Conservation (phyloP, 768 basidiomycete species). For the Leccinum arenicola region DNA sequence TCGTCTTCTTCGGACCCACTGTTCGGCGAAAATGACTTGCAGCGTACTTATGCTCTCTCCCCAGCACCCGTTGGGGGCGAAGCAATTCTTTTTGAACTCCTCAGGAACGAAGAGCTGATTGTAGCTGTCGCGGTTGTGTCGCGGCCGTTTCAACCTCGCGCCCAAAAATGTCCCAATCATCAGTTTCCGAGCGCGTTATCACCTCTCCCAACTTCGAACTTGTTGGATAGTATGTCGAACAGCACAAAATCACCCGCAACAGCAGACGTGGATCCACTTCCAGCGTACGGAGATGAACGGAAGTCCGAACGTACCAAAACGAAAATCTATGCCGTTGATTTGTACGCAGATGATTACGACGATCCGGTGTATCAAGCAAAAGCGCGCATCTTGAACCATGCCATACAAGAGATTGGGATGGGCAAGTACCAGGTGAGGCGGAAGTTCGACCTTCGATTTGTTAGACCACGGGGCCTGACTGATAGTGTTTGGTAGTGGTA, state of each 20-base stretch:
- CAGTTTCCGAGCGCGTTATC: neutral
- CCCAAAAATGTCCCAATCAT: neutral
- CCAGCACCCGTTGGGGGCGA: too few species aligned
- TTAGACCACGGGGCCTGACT: neutral
- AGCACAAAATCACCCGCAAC: neutral
- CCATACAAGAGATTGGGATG: slow-evolving; percentile 55
- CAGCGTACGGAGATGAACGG: neutral
- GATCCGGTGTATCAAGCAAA: slow-evolving; percentile 51
- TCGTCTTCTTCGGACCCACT: slow-evolving; percentile 63
- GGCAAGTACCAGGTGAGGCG: slow-evolving; percentile 48
- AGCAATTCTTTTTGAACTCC: too few species aligned
- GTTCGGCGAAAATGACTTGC: slow-evolving; percentile 59
- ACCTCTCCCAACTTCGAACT: neutral
- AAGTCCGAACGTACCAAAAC: neutral
- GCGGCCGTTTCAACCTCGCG: neutral
- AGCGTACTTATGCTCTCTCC: too few species aligned
- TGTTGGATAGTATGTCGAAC: slow-evolving; percentile 1
- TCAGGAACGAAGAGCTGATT: neutral
- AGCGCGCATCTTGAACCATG: slow-evolving; percentile 43
- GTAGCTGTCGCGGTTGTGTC: too few species aligned
- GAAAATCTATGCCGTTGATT: slow-evolving; percentile 16
- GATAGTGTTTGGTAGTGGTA: slow-evolving; percentile 30
- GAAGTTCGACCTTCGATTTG: neutral
- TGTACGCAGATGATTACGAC: slow-evolving; percentile 34
- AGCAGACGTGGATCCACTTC: neutral